phyloP scores from a whole-genome alignment of 371 early-diverging fungal genomes.

The Rhizopus sp. region DNA sequence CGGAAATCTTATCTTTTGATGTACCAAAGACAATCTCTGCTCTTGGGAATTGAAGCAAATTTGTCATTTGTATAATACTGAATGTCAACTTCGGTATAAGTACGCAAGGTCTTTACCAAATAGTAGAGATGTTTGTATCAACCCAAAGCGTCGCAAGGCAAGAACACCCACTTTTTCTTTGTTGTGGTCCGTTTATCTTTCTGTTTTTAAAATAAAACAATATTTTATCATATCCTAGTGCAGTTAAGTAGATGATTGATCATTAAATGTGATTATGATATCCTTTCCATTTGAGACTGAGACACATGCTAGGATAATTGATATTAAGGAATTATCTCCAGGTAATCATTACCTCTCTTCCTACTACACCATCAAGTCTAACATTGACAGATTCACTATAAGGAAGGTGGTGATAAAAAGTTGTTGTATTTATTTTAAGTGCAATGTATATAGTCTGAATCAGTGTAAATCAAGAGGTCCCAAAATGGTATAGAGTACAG shows the following conservation, averaged over 20 bases:
- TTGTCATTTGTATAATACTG: conserved; percentile 6
- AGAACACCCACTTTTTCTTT: conserved; percentile 9
- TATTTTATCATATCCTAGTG: conserved; percentile 2
- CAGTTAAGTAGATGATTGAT: conserved; percentile 11
- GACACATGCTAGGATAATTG: background rate
- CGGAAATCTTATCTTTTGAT: conserved; percentile 8
- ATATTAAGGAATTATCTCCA: background rate
- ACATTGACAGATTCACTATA: background rate
- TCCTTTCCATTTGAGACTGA: conserved; percentile 9
- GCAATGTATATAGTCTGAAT: conserved; percentile 3
- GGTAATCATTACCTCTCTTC: conserved; percentile 4
- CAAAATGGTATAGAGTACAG: background rate
- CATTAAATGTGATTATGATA: conserved; percentile 4
- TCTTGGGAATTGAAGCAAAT: conserved; percentile 9
- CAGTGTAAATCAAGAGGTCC: conserved; percentile 11
- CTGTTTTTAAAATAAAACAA: conserved; percentile 12
- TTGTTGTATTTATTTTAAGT: background rate
- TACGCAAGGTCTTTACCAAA: conserved; percentile 12
- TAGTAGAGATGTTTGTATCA: conserved; percentile 4
- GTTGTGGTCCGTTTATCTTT: conserved; percentile 6
- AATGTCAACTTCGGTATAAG: conserved; percentile 7
- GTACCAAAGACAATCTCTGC: conserved; percentile 5
- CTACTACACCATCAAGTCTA: conserved; percentile 8
- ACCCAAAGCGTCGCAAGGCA: conserved; percentile 10
- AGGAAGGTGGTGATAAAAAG: no score